A percentile compares a stretch with the other conserved stretches of the same genome.
phyloP scores from a whole-genome alignment of 2,329 filamentous ascomycete species.

The Fusarium agapanthi region DNA sequence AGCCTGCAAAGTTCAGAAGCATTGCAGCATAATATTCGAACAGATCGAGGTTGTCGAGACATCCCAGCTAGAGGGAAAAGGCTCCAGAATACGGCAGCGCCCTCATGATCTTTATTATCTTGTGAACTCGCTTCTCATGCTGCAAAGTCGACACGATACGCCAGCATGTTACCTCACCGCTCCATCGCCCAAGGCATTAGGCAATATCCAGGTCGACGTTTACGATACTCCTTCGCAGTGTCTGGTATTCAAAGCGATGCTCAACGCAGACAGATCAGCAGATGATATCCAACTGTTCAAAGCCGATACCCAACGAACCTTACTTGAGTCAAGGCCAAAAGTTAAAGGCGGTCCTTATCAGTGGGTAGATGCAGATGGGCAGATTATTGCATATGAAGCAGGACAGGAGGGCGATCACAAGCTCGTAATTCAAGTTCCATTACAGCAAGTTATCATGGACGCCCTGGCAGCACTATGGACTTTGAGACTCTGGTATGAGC shows the following conservation, averaged over 20 bases:
- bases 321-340: slow-evolving; percentile 15
- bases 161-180: slow-evolving; percentile 23
- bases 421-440: neutral
- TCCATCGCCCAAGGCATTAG: slow-evolving; percentile 5
- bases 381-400: slow-evolving; percentile 1
- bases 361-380: neutral
- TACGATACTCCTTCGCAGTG: neutral
- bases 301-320: neutral
- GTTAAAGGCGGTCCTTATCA: slow-evolving; percentile 13
- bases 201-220: slow-evolving; percentile 6
- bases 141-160: neutral
- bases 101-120: slow-evolving; percentile 22
- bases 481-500: slow-evolving; percentile 23
- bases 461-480: slow-evolving; percentile 20
- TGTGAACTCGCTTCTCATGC: slow-evolving; percentile 1
- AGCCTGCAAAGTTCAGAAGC: neutral
- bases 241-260: neutral
- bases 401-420: neutral
- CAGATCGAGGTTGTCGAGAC: neutral
- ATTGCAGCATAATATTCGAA: slow-evolving; percentile 18
- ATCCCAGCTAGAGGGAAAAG: neutral
- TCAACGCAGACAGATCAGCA: slow-evolving; percentile 11
- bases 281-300: slow-evolving; percentile 3
- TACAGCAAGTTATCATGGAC: neutral
- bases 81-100: neutral